Percentiles rank a stretch among this genome's conserved stretches.
phyloP scores from a whole-genome alignment of 257 asterid genomes.

The Jacaranda mimosifolia region DNA sequence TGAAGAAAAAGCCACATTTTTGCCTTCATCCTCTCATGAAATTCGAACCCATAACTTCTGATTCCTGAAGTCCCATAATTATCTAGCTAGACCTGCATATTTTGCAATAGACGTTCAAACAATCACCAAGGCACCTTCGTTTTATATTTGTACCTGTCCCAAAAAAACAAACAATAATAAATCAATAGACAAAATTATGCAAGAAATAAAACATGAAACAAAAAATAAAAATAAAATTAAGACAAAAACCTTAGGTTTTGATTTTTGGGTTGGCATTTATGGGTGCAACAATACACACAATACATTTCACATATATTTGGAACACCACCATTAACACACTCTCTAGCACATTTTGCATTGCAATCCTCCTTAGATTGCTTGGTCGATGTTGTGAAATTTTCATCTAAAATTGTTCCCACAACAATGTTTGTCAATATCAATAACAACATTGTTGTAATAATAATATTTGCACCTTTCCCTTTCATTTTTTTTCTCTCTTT shows the following conservation, averaged over 20 bases:
- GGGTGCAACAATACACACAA: slow-evolving; percentile 23
- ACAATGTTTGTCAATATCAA: background rate
- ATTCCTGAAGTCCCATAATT: no score
- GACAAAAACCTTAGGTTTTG: background rate
- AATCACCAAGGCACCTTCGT: slow-evolving; percentile 1
- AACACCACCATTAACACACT: background rate
- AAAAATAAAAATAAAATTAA: background rate
- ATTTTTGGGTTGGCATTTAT: background rate
- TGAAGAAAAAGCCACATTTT: background rate
- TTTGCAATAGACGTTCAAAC: slow-evolving; percentile 11
- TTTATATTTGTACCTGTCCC: background rate
- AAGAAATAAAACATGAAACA: background rate
- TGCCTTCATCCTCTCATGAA: background rate
- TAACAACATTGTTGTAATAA: background rate
- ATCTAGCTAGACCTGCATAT: background rate
- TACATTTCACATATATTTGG: slow-evolving; percentile 5
- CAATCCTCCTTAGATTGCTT: background rate
- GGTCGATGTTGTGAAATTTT: background rate
- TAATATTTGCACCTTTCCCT: background rate
- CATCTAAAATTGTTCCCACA: background rate
- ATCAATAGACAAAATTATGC: background rate
- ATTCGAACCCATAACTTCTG: background rate
- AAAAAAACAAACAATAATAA: background rate
- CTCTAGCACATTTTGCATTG: background rate
- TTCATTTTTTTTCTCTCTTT: background rate